Percentiles rank a stretch among this genome's conserved stretches.
Evolutionary conservation across 345 rosid genomes (phyloP).

Genomic region (Jatropha curcas): DNA sequence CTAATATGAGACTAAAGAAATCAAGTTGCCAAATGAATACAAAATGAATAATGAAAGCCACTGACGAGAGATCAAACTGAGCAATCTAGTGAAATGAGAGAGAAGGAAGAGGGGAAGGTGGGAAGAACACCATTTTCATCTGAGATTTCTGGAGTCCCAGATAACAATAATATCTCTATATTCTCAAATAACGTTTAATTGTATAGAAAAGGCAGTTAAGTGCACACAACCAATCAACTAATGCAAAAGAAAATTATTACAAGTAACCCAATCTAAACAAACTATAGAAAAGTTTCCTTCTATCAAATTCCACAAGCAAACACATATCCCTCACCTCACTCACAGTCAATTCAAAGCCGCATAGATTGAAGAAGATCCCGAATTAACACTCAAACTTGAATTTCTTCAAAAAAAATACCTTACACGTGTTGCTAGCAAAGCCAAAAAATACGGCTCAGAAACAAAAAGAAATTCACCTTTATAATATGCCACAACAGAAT

Average conservation of each 20-base stretch:
- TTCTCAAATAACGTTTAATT: neutral
- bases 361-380: neutral
- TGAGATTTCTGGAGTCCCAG: too few species aligned
- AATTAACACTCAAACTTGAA: too few species aligned
- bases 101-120: too few species aligned
- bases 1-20: neutral
- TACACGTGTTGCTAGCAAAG: neutral
- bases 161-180: neutral
- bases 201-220: neutral
- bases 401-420: neutral
- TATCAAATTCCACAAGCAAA: neutral
- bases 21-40: neutral
- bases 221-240: neutral
- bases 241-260: slow-evolving; percentile 3
- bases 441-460: neutral
- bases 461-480: neutral
- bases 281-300: neutral
- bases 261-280: neutral
- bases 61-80: neutral
- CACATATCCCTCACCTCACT: too few species aligned
- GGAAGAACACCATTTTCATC: too few species aligned
- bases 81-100: too few species aligned
- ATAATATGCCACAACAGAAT: neutral
- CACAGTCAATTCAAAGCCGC: neutral
- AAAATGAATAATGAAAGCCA: neutral